Conservation (phyloP, 352 stramenopile species). For the Phytophthora pseudosyringae region DNA sequence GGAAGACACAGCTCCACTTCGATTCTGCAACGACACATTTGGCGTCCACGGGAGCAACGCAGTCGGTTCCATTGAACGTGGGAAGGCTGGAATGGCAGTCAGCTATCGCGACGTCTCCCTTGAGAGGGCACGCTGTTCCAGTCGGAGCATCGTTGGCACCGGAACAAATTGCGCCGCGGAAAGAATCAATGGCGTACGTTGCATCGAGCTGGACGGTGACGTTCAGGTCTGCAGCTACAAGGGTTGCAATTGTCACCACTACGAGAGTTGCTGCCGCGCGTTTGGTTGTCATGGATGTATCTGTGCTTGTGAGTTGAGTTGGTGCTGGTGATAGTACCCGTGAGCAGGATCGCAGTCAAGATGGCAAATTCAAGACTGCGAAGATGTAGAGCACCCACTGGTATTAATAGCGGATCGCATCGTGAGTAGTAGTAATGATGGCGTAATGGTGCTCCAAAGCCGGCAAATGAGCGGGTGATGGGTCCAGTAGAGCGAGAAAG, state of each 20-base stretch:
- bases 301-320: no score
- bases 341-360: neutral
- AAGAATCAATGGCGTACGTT: conserved; percentile 5
- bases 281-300: neutral
- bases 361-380: conserved; percentile 2
- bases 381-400: neutral
- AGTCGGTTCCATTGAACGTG: conserved; percentile 13
- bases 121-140: conserved; percentile 9
- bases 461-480: neutral
- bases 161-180: conserved; percentile 3
- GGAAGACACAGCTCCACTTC: conserved; percentile 12
- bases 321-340: neutral
- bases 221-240: neutral
- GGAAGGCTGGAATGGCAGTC: conserved; percentile 3
- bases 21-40: conserved; percentile 3
- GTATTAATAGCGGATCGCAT: neutral
- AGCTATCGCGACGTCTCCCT: conserved; percentile 8
- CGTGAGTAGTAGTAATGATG: neutral
- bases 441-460: neutral
- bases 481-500: neutral
- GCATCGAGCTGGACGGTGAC: conserved; percentile 5
- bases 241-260: neutral
- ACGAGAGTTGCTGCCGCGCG: neutral
- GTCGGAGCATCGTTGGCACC: neutral
- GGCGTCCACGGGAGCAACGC: conserved; percentile 11